A percentile compares a stretch with the other conserved stretches of the same genome.
Evolutionary conservation across 2,329 filamentous ascomycete species (phyloP).

Genomic region (Aspergillus alliaceus): DNA sequence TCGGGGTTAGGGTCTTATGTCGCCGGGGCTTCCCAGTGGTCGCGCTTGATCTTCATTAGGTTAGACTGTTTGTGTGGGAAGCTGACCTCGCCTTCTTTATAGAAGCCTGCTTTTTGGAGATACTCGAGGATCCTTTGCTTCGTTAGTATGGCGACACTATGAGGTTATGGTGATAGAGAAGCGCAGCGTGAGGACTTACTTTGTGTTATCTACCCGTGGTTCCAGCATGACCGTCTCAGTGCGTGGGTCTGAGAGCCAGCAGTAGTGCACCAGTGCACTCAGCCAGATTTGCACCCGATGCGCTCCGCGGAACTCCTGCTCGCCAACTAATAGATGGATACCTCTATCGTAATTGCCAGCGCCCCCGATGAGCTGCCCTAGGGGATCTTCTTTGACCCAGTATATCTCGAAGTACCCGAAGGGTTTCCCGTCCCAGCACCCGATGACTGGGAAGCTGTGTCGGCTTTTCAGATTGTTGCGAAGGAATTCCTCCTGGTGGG

Average conservation of each 20-base stretch:
- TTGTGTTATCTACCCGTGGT: slow-evolving; percentile 85
- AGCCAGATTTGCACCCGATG: slow-evolving; percentile 78
- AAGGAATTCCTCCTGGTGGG: slow-evolving; percentile 68
- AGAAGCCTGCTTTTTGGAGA: slow-evolving; percentile 73
- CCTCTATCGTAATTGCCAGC: slow-evolving; percentile 83
- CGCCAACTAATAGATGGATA: slow-evolving; percentile 83
- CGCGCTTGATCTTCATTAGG: slow-evolving; percentile 75
- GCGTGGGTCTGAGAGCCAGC: slow-evolving; percentile 72
- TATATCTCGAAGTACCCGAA: slow-evolving; percentile 99
- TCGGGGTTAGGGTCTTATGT: slow-evolving; percentile 47
- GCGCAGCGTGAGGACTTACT: slow-evolving; percentile 64
- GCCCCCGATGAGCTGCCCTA: slow-evolving; percentile 68
- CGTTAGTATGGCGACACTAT: slow-evolving; percentile 9
- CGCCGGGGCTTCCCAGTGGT: slow-evolving; percentile 73
- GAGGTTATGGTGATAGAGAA: background rate
- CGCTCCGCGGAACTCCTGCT: slow-evolving; percentile 85
- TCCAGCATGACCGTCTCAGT: slow-evolving; percentile 84
- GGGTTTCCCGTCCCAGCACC: slow-evolving; percentile 89
- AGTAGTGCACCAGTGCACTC: slow-evolving; percentile 82
- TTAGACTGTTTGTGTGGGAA: slow-evolving; percentile 94
- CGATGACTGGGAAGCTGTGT: slow-evolving; percentile 88
- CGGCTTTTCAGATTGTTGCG: slow-evolving; percentile 61
- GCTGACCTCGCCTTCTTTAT: slow-evolving; percentile 79
- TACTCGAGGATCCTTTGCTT: slow-evolving; percentile 65
- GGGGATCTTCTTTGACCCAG: slow-evolving; percentile 89